Evolutionary conservation across 73 alveolate genomes (phyloP).

Genomic region (Symbiodinium natans): DNA sequence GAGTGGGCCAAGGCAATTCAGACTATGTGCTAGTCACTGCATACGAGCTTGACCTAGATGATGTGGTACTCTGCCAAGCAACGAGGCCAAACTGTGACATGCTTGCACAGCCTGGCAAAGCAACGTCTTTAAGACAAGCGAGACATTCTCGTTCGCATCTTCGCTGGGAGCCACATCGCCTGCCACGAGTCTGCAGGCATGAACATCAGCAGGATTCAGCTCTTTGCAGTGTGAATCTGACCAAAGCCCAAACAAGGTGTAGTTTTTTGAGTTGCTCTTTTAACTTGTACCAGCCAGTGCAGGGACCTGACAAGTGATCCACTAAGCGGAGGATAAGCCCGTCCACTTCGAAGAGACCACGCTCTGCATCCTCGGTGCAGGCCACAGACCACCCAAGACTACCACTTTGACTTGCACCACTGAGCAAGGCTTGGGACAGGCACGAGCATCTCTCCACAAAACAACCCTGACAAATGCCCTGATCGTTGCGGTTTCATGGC

Average conservation of each 20-base stretch:
- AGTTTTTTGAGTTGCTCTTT: not conserved
- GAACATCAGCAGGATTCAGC: not conserved
- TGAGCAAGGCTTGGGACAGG: too few relatives aligned
- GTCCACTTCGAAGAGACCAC: constrained; percentile 22
- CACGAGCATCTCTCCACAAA: too few relatives aligned
- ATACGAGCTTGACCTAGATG: too few relatives aligned
- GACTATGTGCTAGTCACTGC: too few relatives aligned
- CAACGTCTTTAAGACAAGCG: constrained; percentile 60
- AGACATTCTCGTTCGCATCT: constrained; percentile 53
- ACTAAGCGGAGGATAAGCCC: constrained; percentile 74
- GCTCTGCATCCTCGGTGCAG: not conserved
- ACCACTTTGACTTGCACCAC: too few relatives aligned
- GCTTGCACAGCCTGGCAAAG: constrained; percentile 32
- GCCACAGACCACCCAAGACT: too few relatives aligned
- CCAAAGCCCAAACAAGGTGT: too few relatives aligned
- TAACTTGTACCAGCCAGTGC: not conserved
- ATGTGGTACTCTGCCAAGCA: too few relatives aligned
- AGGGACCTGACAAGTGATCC: constrained; percentile 36
- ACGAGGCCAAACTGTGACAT: too few relatives aligned
- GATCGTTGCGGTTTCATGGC: too few relatives aligned
- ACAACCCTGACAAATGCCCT: too few relatives aligned
- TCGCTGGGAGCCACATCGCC: constrained; percentile 45
- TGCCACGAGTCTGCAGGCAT: not conserved
- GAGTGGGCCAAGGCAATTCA: too few relatives aligned
- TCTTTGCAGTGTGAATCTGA: not conserved